A percentile compares a stretch with the other conserved stretches of the same genome.
Conservation (phyloP, 306 rosid genomes). For the Spatholobus suberectus region DNA sequence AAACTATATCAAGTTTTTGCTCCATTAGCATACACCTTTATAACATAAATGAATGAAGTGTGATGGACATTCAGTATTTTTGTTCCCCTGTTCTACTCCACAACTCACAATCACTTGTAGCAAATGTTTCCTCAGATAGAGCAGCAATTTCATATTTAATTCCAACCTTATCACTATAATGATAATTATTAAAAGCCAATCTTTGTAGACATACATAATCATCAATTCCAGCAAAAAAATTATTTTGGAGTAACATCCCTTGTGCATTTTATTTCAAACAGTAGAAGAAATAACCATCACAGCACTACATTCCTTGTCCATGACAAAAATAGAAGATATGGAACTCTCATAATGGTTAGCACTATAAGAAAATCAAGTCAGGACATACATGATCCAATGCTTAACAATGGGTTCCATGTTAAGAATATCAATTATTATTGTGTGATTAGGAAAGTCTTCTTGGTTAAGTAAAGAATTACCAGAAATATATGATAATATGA, state of each 20-base stretch:
- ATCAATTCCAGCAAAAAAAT: conserved; percentile 16
- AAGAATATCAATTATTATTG: conserved; percentile 9
- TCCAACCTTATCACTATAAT: background rate
- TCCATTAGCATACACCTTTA: background rate
- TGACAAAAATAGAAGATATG: conserved; percentile 7
- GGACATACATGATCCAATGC: background rate
- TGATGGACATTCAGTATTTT: conserved; percentile 18
- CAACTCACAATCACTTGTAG: conserved; percentile 14
- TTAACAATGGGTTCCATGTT: background rate
- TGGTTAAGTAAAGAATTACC: background rate
- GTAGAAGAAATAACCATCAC: background rate
- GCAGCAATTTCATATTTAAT: conserved; percentile 16
- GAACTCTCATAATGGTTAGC: background rate
- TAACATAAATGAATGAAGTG: conserved; percentile 8
- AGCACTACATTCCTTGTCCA: conserved; percentile 1
- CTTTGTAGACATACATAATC: background rate
- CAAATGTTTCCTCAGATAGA: conserved; percentile 58
- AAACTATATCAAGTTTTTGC: background rate
- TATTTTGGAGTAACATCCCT: conserved; percentile 29
- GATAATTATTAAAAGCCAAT: background rate
- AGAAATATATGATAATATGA: conserved; percentile 11
- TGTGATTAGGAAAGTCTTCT: conserved; percentile 8
- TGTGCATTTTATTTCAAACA: conserved; percentile 39
- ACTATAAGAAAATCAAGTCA: background rate
- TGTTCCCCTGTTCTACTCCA: conserved; percentile 18